Evolutionary conservation across 257 asterid genomes (phyloP).

Genomic region (Ehretia macrophylla): DNA sequence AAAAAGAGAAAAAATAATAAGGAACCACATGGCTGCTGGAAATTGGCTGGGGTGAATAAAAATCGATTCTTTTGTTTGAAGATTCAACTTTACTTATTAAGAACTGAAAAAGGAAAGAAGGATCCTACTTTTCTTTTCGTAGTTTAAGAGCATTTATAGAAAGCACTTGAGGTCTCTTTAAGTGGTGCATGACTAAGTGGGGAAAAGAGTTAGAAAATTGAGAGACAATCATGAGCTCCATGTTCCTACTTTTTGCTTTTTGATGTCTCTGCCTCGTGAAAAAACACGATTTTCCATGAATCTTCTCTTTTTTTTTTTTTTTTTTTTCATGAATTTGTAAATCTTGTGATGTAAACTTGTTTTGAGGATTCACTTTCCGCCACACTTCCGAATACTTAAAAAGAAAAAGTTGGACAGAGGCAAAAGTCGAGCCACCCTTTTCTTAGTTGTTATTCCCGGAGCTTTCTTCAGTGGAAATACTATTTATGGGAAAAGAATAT

Average conservation of each 20-base stretch:
- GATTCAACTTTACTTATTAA: too few species aligned
- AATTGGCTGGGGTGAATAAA: not conserved
- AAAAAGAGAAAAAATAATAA: too few species aligned
- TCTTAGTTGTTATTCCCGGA: constrained; percentile 14
- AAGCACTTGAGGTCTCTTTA: constrained; percentile 31
- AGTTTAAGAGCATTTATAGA: constrained; percentile 23
- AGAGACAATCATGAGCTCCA: constrained; percentile 54
- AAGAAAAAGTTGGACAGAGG: constrained; percentile 25
- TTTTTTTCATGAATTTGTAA: constrained; percentile 14
- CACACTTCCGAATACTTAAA: constrained; percentile 33
- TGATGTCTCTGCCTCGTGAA: constrained; percentile 25
- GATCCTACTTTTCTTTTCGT: constrained; percentile 13
- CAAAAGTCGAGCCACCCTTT: constrained; percentile 24
- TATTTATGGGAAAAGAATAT: constrained; percentile 9
- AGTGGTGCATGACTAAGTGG: constrained; percentile 31
- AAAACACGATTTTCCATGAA: constrained; percentile 29
- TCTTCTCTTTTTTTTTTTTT: constrained; percentile 13
- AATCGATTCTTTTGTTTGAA: too few species aligned
- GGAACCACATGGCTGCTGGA: not conserved
- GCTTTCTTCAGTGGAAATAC: constrained; percentile 10
- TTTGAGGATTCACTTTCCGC: constrained; percentile 41
- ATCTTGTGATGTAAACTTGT: constrained; percentile 38
- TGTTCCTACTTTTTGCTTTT: constrained; percentile 31
- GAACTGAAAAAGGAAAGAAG: not conserved
- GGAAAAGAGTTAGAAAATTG: constrained; percentile 24